Percentiles rank a stretch among this genome's conserved stretches.
Conservation (phyloP, 371 early-diverging fungal genomes). For the Apophysomyces trapeziformis region DNA sequence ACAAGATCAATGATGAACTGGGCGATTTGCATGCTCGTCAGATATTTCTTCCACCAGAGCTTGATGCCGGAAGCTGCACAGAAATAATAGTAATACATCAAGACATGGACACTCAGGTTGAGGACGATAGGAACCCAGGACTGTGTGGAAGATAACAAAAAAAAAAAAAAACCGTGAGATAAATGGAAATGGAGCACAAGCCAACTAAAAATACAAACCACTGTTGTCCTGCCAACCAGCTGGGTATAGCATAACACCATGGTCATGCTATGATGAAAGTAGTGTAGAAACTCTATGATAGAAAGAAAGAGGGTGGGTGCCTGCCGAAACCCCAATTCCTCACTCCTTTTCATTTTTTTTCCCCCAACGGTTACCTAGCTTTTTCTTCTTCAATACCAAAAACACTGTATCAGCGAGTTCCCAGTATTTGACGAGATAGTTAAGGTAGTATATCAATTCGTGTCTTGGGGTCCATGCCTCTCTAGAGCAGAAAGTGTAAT, state of each 20-base stretch:
- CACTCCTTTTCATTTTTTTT: neutral
- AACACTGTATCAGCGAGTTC: constrained; percentile 62
- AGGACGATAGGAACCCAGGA: constrained; percentile 75
- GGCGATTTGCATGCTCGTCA: constrained; percentile 86
- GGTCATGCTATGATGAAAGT: constrained; percentile 88
- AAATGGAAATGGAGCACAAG: constrained; percentile 31
- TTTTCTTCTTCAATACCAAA: constrained; percentile 40
- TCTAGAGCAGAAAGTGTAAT: constrained; percentile 67
- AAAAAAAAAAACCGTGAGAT: constrained; percentile 8
- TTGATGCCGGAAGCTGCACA: constrained; percentile 78
- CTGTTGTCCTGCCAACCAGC: constrained; percentile 75
- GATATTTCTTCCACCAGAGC: constrained; percentile 90
- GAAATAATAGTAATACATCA: constrained; percentile 92
- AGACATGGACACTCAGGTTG: constrained; percentile 87
- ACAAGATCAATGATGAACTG: constrained; percentile 86
- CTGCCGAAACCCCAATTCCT: neutral
- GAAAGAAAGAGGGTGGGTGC: neutral
- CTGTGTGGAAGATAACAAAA: constrained; percentile 8
- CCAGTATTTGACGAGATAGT: constrained; percentile 86
- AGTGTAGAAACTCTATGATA: constrained; percentile 72
- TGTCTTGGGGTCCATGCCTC: constrained; percentile 71
- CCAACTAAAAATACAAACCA: constrained; percentile 52
- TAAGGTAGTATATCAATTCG: constrained; percentile 79
- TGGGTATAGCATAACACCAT: constrained; percentile 62
- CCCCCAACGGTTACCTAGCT: constrained; percentile 27